Evolutionary conservation across 2,329 filamentous ascomycete genomes (phyloP).

Genomic region (Aspergillus felis): DNA sequence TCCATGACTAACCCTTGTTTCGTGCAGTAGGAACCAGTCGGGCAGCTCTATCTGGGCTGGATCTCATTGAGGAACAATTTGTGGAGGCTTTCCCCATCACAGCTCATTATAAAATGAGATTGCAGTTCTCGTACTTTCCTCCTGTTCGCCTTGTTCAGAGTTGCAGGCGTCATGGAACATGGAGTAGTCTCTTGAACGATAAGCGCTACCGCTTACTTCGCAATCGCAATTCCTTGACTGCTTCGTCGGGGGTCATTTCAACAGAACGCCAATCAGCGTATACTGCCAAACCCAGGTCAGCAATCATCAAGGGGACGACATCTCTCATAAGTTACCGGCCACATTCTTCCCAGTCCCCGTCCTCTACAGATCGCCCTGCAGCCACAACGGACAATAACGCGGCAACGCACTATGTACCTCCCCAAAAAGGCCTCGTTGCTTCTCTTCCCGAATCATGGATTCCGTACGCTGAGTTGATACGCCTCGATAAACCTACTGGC

Average conservation of each 20-base stretch:
- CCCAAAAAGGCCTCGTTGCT: slow-evolving; percentile 44
- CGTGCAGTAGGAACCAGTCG: not conserved
- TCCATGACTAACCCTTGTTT: not conserved
- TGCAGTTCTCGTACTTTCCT: not conserved
- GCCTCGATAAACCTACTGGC: slow-evolving; percentile 50
- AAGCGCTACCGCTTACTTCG: not conserved
- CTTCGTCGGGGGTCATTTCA: not conserved
- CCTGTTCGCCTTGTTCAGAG: not conserved
- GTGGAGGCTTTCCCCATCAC: too few relatives aligned
- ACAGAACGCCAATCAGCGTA: not conserved
- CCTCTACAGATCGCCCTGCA: not conserved
- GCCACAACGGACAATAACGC: slow-evolving; percentile 9
- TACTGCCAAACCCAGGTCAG: not conserved
- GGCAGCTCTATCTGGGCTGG: not conserved
- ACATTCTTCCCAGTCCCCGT: not conserved
- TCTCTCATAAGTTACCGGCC: not conserved
- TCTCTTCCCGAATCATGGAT: slow-evolving; percentile 49
- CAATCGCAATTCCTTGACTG: not conserved
- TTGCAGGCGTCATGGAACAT: not conserved
- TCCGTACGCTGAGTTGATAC: slow-evolving; percentile 53
- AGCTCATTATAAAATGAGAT: not conserved
- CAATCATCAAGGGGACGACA: not conserved
- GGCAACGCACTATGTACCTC: slow-evolving; percentile 40
- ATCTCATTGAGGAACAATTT: not conserved
- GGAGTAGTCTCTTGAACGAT: not conserved